Evolutionary conservation across 768 basidiomycete species (phyloP).

Genomic region (Macrocybe gigantea): DNA sequence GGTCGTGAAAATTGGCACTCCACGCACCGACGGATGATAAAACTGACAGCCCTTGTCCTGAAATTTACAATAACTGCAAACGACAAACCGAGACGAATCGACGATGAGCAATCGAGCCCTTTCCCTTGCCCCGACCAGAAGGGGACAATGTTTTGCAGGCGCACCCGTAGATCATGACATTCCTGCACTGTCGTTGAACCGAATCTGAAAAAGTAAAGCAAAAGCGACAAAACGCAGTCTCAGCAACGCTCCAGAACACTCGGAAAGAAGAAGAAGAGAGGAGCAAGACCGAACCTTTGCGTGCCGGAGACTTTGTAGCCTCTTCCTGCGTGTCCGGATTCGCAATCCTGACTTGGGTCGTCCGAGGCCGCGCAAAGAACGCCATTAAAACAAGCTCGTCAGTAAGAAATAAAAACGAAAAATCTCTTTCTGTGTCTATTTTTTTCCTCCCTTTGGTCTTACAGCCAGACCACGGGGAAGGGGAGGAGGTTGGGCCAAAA

Average conservation of each 20-base stretch:
- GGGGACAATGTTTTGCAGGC: conserved; percentile 1
- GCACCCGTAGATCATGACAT: conserved; percentile 89
- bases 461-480: no score
- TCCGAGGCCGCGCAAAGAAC: conserved; percentile 62
- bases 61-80: conserved; percentile 68
- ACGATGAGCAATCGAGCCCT: no score
- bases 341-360: conserved; percentile 67
- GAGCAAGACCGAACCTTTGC: conserved; percentile 49
- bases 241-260: conserved; percentile 3
- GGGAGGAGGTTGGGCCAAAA: no score
- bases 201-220: conserved; percentile 42
- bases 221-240: conserved; percentile 2
- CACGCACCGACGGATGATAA: conserved; percentile 64
- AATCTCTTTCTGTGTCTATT: background rate
- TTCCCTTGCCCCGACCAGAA: background rate
- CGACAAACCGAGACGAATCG: background rate
- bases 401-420: conserved; percentile 2
- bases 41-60: conserved; percentile 85
- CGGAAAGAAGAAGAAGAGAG: background rate
- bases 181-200: conserved; percentile 78
- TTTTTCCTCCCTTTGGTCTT: no score
- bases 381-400: conserved; percentile 37
- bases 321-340: conserved; percentile 47
- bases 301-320: conserved; percentile 30
- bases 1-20: conserved; percentile 10